Evolutionary conservation across 192 early-diverging fungal species (phyloP), one percentile per base, ranked within the genome.

Genomic region (Piromyces finnis): DNA sequence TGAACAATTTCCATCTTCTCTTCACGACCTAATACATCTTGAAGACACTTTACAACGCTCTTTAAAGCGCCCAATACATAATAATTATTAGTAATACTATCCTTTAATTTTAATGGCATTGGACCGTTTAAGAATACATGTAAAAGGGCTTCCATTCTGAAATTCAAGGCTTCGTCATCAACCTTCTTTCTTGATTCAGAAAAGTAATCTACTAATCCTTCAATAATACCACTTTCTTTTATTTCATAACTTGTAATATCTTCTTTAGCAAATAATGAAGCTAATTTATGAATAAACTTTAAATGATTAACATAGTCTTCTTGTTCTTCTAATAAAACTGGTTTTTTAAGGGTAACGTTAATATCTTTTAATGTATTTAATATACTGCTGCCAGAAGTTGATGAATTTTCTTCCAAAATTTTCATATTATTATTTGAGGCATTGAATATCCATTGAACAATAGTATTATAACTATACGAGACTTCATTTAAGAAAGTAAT

Each of bases 191-290:
- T 35, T 28, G 78, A 37, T n/a, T 30, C 59, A 12, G 85, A 82
- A 39, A 93, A 79, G 81, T 88, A 92, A 11, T 77, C 78, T 29
- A 91, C 79, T n/a, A 95, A 78, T 27, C 86, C 85, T 12, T 87
- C 87, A 22, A 95, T 83, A 78, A 97, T 80, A 14, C 93, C 93
- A 80, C 92, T 94, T 79, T 90, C 92, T 79, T 92, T 83, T 29
- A 95, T 85, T 82, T 96, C 95, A 84, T 92, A 94, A 11, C 91
- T 91, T 16, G 94, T 95, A 39, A 93, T 88, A 1, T 93, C 88
- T 16, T 80, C 79, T 0, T 68, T 68, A 9, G 51, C 51, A 68
- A 68, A 68, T 68, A 68, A 27, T 5, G 4, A 11, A 27, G 51
- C 51, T n/a, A 68, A 27, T n/a, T 68, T 68, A n/a, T 68, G 22